Conservation (phyloP, 495 filamentous ascomycete species). For the Durotheca rogersii region DNA sequence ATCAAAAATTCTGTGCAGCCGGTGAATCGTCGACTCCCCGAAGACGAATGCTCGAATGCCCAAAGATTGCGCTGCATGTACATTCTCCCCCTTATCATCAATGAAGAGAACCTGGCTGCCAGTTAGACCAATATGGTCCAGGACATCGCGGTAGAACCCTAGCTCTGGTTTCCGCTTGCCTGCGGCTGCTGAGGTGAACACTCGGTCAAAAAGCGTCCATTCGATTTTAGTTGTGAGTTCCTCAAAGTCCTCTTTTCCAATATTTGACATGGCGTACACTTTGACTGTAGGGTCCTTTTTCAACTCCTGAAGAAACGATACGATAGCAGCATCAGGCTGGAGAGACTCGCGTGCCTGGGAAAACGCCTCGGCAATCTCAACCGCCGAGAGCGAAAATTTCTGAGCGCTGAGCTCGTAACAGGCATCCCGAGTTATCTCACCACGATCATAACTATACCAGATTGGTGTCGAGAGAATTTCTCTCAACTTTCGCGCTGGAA, state of each 20-base stretch:
- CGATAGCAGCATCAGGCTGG: constrained; percentile 1
- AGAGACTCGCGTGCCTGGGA: constrained; percentile 11
- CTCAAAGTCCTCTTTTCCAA: constrained; percentile 30
- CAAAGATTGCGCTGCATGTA: constrained; percentile 27
- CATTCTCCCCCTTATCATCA: constrained; percentile 34
- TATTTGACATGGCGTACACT: constrained; percentile 30
- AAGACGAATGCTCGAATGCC: constrained; percentile 25
- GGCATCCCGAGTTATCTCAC: constrained; percentile 15
- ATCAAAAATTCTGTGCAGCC: constrained; percentile 16
- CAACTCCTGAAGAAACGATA: constrained; percentile 12
- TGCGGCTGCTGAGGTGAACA: constrained; percentile 36
- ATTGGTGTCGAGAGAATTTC: constrained; percentile 10
- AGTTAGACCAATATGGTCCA: constrained; percentile 14
- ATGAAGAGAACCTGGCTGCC: constrained; percentile 27
- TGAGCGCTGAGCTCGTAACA: constrained; percentile 15
- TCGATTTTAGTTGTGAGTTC: constrained; percentile 22
- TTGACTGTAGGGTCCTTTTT: constrained; percentile 1
- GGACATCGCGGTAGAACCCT: constrained; percentile 32
- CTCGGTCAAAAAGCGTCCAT: constrained; percentile 33
- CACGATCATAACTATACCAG: constrained; percentile 20
- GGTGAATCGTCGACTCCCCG: constrained; percentile 4
- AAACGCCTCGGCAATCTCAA: constrained; percentile 11
- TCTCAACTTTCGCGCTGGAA: constrained; percentile 8
- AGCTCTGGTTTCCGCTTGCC: constrained; percentile 36
- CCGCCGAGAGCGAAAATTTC: constrained; percentile 3